Conservation (phyloP, 345 rosid species). For the Anacardium occidentale region DNA sequence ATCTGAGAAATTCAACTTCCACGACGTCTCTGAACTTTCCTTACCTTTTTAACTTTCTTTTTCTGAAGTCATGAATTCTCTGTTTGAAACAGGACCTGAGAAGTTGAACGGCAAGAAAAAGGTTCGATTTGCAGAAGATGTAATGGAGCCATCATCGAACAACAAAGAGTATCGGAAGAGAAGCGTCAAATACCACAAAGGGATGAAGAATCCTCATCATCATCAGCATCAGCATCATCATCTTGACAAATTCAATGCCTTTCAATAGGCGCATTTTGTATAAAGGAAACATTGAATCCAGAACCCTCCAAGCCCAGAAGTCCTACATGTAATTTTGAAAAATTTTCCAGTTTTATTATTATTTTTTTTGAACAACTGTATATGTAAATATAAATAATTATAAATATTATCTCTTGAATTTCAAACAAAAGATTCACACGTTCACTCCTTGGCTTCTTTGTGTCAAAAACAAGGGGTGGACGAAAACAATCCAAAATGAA, state of each 20-base stretch:
- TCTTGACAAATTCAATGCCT: conserved; percentile 28
- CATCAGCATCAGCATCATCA: background rate
- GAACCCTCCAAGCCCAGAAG: conserved; percentile 21
- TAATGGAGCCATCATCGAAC: conserved; percentile 64
- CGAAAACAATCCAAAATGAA: too few relatives aligned
- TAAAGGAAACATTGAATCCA: conserved; percentile 33
- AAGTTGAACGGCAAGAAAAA: conserved; percentile 41
- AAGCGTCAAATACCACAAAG: too few relatives aligned
- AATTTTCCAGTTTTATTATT: background rate
- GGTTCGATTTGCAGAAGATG: conserved; percentile 80
- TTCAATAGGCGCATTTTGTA: conserved; percentile 48
- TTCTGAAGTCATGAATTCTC: background rate
- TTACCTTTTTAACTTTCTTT: too few relatives aligned
- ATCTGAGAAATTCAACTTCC: too few relatives aligned
- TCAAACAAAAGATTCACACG: too few relatives aligned
- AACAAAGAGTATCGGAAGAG: conserved; percentile 58
- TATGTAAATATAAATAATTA: too few relatives aligned
- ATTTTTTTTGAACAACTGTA: background rate
- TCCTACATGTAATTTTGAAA: background rate
- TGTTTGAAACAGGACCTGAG: conserved; percentile 6
- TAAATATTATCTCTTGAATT: too few relatives aligned
- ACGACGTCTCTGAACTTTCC: too few relatives aligned
- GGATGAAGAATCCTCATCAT: too few relatives aligned
- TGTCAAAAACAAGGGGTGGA: too few relatives aligned
- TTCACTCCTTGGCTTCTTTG: background rate